Evolutionary conservation across 2,329 filamentous ascomycete species (phyloP), one percentile per base, ranked within the genome.

Genomic region (Pseudocercospora vitis): DNA sequence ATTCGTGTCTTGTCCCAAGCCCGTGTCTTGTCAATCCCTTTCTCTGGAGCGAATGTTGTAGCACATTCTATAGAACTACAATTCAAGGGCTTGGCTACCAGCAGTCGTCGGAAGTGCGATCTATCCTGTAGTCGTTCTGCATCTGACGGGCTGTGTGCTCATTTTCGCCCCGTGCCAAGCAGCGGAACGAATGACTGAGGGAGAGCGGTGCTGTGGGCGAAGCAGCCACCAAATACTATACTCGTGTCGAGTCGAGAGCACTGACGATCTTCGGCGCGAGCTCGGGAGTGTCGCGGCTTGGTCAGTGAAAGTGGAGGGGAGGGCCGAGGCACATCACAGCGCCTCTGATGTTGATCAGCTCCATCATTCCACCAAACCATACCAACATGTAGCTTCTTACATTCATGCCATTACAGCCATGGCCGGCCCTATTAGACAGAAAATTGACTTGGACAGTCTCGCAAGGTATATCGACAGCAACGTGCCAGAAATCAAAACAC

Each of bases 391-490:
- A 56, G 40, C 32, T 40, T 52, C 21, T 39, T 31, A 19, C 19
- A 16, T 31, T 26, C 16, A 12, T 39, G 53, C 53, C 53, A 48
- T 53, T 33, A 21, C 53, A 55, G 50, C 26, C 42, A 86, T 96
- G 92, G 92, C 94, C 49, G 92, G 92, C 65, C 80, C 80, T 59
- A 85, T 99, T 54, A 85, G 94, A 70, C 94, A 99, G 71, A 89
- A 89, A 37, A 95, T 99, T 69, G 89, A 97, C 69, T 75, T 92
- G 65, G 75, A 81, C 66, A 84, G 88, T 12, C 78, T 99, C 51
- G 87, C 92, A 76, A 80, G 78, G 59, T 99, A 91, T 73, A 81
- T 99, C 61, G 75, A 81, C 50, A 73, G 81, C 57, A 81, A 91
- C 74, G 89, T 95, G n/a, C 89, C 90, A 2, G 81, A 86, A 66